phyloP scores from a whole-genome alignment of 2,329 filamentous ascomycete genomes.

The Arachnopeziza araneosa region DNA sequence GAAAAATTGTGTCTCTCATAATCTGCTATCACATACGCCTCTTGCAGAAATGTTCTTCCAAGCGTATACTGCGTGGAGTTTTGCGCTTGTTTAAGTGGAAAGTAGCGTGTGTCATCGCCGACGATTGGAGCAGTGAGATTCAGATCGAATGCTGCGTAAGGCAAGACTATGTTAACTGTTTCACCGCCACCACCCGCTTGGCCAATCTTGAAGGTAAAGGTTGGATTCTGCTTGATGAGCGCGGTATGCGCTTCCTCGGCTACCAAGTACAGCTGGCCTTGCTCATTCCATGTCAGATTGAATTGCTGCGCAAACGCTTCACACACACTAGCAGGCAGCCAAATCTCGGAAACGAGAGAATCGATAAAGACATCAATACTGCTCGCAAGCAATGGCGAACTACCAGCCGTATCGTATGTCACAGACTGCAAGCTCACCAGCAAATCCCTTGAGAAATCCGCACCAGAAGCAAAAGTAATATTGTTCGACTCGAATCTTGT shows the following conservation, averaged over 20 bases:
- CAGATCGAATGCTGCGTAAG: slow-evolving; percentile 36
- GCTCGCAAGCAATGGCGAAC: too few relatives aligned
- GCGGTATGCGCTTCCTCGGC: slow-evolving; percentile 23
- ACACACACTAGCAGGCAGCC: slow-evolving; percentile 33
- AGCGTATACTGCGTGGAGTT: slow-evolving; percentile 33
- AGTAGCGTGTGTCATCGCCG: slow-evolving; percentile 30
- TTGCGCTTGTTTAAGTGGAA: slow-evolving; percentile 34
- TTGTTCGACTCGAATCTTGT: slow-evolving; percentile 36
- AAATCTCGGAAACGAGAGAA: slow-evolving; percentile 34
- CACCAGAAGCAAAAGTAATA: slow-evolving; percentile 35
- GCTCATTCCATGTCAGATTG: slow-evolving; percentile 32
- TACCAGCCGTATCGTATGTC: too few relatives aligned
- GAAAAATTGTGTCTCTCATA: slow-evolving; percentile 39
- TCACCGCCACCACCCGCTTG: slow-evolving; percentile 24
- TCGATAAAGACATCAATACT: slow-evolving; percentile 31
- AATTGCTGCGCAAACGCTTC: slow-evolving; percentile 31
- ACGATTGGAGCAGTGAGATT: slow-evolving; percentile 31
- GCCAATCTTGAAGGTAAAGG: slow-evolving; percentile 32
- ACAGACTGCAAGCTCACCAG: too few relatives aligned
- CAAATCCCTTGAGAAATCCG: too few relatives aligned
- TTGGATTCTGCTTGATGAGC: slow-evolving; percentile 28
- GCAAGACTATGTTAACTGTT: slow-evolving; percentile 31
- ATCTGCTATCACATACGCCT: slow-evolving; percentile 33
- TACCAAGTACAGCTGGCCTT: slow-evolving; percentile 32
- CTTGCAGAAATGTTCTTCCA: slow-evolving; percentile 37